Evolutionary conservation across 2,329 filamentous ascomycete genomes (phyloP).

Genomic region (Aaosphaeria arxii): DNA sequence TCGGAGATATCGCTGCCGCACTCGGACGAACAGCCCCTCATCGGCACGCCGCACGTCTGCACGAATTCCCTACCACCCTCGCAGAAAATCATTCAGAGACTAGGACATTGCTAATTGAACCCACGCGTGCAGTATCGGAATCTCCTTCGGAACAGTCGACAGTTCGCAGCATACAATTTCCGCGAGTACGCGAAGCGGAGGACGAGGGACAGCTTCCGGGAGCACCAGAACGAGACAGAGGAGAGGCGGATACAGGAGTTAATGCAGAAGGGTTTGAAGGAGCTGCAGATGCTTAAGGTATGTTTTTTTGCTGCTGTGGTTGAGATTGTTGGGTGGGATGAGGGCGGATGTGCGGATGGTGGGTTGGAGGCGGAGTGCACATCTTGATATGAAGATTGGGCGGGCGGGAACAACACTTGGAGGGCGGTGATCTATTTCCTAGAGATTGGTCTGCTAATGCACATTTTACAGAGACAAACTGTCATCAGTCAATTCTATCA

Average conservation of each 20-base stretch:
- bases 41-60: no score
- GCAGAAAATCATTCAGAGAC: no score
- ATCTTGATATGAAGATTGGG: neutral
- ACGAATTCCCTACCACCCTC: no score
- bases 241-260: conserved; percentile 78
- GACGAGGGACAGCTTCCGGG: conserved; percentile 86
- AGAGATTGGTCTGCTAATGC: neutral
- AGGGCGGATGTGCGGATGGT: neutral
- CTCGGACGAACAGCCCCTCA: no score
- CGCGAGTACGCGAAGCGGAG: conserved; percentile 91
- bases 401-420: neutral
- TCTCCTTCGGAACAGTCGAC: conserved; percentile 76
- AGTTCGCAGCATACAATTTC: conserved; percentile 96
- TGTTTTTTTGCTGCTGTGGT: conserved; percentile 21
- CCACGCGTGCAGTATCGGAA: conserved; percentile 71
- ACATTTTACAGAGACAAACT: conserved; percentile 76
- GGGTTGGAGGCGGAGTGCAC: neutral
- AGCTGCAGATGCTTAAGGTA: conserved; percentile 90
- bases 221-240: conserved; percentile 72
- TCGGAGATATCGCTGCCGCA: neutral
- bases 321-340: neutral
- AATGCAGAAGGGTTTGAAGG: conserved; percentile 81
- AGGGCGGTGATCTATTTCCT: no score
- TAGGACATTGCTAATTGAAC: no score
- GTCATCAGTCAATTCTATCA: conserved; percentile 94